A percentile compares a stretch with the other conserved stretches of the same genome.
phyloP scores from a whole-genome alignment of 345 rosid genomes.

The Moringa oleifera region DNA sequence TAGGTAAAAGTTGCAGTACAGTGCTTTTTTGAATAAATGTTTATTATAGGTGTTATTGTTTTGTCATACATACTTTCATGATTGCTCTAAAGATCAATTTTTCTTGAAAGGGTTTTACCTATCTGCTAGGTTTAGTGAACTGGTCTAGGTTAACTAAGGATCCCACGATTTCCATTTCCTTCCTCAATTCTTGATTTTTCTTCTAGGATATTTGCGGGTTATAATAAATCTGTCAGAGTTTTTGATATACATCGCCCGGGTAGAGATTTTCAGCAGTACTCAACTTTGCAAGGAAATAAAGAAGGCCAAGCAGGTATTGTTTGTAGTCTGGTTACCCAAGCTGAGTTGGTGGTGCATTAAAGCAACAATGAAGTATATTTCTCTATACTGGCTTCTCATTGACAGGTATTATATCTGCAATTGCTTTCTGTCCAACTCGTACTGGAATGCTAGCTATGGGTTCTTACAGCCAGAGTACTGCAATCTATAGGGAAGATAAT shows the following conservation, averaged over 20 bases:
- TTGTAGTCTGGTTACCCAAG: constrained; percentile 6
- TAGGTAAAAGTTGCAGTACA: not conserved
- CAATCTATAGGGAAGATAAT: constrained; percentile 84
- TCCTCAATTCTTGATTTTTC: constrained; percentile 15
- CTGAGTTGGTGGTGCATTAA: not conserved
- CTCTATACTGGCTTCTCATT: constrained; percentile 13
- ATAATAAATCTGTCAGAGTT: constrained; percentile 75
- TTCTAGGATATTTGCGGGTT: constrained; percentile 85
- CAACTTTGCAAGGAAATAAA: constrained; percentile 75
- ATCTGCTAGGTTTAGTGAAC: not conserved
- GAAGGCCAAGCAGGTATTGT: constrained; percentile 88
- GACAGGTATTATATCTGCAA: constrained; percentile 76
- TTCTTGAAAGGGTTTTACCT: not conserved
- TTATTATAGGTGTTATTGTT: not conserved
- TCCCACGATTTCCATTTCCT: not conserved
- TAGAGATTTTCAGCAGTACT: constrained; percentile 71
- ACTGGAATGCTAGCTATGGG: constrained; percentile 91
- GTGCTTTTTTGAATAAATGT: not conserved
- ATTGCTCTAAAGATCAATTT: not conserved
- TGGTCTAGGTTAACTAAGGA: not conserved
- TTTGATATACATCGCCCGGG: constrained; percentile 97
- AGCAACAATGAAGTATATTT: not conserved
- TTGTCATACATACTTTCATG: not conserved
- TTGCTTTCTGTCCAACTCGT: constrained; percentile 77
- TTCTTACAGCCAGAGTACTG: constrained; percentile 82